Evolutionary conservation across 305 asterid species (phyloP).

Genomic region (Solanum hybrid): DNA sequence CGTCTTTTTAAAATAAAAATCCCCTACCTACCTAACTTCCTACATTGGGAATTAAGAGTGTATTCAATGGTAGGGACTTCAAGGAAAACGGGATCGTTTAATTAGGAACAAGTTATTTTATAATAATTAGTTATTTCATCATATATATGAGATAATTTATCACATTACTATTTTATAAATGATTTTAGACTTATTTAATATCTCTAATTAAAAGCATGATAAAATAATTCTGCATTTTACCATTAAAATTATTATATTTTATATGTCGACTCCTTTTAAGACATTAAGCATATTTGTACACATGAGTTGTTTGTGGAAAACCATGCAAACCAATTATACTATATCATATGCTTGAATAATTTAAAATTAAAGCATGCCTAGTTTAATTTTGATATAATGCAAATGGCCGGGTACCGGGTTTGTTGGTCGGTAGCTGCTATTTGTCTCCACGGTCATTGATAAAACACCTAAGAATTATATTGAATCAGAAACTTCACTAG

Average conservation of each 20-base stretch:
- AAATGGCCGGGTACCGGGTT: background rate
- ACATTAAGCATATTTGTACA: background rate
- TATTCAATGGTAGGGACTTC: background rate
- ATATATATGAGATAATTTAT: background rate
- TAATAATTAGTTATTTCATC: too few species aligned
- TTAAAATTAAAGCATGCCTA: background rate
- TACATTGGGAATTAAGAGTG: background rate
- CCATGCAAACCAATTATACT: background rate
- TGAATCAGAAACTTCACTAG: background rate
- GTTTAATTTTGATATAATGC: background rate
- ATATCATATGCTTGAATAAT: background rate
- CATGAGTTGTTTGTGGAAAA: background rate
- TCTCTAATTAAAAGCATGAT: too few species aligned
- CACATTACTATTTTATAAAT: too few species aligned
- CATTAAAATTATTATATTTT: too few species aligned
- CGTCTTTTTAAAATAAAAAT: background rate
- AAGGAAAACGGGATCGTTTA: background rate
- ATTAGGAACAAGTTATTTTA: background rate
- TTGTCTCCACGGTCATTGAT: background rate
- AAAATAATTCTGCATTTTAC: background rate
- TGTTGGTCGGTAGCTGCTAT: background rate
- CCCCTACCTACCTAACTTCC: background rate
- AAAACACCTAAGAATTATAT: background rate
- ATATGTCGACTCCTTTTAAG: background rate
- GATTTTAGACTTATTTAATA: too few species aligned